Base-by-base conservation (phyloP, 2,329 filamentous ascomycete species). In the Ascochyta pisi region DNA sequence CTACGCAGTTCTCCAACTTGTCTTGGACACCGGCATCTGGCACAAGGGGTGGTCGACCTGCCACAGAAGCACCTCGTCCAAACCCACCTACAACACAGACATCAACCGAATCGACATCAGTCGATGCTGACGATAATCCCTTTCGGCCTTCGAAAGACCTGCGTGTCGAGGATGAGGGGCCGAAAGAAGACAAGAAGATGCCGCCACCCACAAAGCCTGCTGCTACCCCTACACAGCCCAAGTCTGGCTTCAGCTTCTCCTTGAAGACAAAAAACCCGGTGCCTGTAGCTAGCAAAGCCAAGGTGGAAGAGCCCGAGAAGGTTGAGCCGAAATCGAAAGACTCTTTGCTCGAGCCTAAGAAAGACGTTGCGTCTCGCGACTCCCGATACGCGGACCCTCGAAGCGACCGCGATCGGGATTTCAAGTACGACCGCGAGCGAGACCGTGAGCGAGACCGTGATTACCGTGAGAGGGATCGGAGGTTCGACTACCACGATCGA, bases 231-330 rank as follows among this genome's bases (percentile, higher is more conserved):
- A 82, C 84, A 80, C 83, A 57, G 69, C 76, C 57, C 73, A 81
- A 70, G 43, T 79, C 81, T 55, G 79, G 79, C 3, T 96, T 97
- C 69, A 96, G 92, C 73, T 98, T 98, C 74, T 92, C 92, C 1
- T 92, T 98, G 76, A 97, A 97, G 73, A 84, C 88, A 9, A 84
- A 89, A 38, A 83, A 82, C 10, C 81, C 83, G 3, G 81, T 87
- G 19, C 77, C 79, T 24, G 79, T 83, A 58, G 79, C 81, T 54
- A 78, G 79, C 42, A 83, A 82, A 59, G 76, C 79, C 26, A 82
- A 83, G 56, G 64, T 84, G 48, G 77, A 78, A 13, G 58, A 70
- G 40, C 60, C 66, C 8, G 63, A 69, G 38, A 67, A 62, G 31
- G 48, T 77, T 74, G 65, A 78, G 74, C 46, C 61, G 3, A 41